phyloP scores from a whole-genome alignment of 306 rosid species.

The Cicer yamashitae region DNA sequence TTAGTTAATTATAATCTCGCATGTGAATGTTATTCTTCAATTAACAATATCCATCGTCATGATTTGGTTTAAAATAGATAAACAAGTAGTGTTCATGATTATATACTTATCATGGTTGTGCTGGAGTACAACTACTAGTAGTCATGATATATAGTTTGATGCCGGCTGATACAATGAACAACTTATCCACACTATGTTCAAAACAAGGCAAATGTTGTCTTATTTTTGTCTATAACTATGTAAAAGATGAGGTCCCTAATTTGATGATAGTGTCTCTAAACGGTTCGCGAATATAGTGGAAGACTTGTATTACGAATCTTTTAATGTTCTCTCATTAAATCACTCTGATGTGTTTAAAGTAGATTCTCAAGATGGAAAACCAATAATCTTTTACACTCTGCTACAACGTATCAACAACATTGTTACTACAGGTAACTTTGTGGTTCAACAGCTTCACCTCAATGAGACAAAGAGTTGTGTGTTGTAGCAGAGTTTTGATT shows the following conservation, averaged over 20 bases:
- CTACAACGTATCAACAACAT: neutral
- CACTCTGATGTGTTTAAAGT: slow-evolving; percentile 32
- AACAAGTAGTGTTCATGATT: no score
- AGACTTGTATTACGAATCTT: neutral
- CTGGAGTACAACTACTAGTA: no score
- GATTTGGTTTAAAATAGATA: no score
- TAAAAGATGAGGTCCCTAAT: neutral
- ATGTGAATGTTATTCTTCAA: no score
- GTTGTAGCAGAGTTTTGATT: slow-evolving; percentile 48
- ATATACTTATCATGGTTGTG: no score
- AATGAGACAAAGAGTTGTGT: neutral
- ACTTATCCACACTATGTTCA: neutral
- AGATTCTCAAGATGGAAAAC: neutral
- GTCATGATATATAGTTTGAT: no score
- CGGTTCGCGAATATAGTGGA: slow-evolving; percentile 1
- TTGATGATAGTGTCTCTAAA: neutral
- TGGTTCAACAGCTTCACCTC: slow-evolving; percentile 38
- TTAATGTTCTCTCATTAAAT: neutral
- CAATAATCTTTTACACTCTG: slow-evolving; percentile 22
- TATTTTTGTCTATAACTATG: neutral
- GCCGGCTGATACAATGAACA: neutral
- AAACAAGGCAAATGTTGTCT: neutral
- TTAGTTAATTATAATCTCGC: no score
- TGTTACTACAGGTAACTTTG: slow-evolving; percentile 41
- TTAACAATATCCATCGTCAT: no score